Evolutionary conservation across 306 rosid genomes (phyloP), one percentile per base, ranked within the genome.

Genomic region (Luffa acutangula): DNA sequence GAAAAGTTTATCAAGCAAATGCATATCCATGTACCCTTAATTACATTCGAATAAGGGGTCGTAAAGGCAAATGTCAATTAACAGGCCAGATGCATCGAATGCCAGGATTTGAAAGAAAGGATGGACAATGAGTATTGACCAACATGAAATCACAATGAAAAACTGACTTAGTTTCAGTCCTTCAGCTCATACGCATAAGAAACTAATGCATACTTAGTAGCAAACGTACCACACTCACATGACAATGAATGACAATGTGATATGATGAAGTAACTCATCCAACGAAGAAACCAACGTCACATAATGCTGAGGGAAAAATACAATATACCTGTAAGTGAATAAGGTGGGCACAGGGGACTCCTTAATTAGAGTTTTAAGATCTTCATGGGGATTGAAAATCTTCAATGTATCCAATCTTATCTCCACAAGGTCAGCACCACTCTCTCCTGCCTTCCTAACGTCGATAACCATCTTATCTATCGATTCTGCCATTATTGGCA

Each of bases 371-470:
- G 81, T 49, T 75, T 79, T 84, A 42, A 91, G 84, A 77, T 89
- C 89, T n/a, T 83, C 79, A 36, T 9, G 33, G 41, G 85, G 86
- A 79, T 84, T 41, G 82, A 89, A 89, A 80, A 6, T 80, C 84
- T 89, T 87, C 84, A 91, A 79, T 72, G 81, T 80, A 83, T 89
- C 93, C 81, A 91, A 85, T 79, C 96, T 87, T 73, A 91, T 81
- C 87, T 91, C 96, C 60, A 89, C 92, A 82, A 91, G 84, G 83
- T 91, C 92, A 71, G 90, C 96, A 64, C 85, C 93, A 73, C 49
- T 48, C 37, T 83, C 73, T 75, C 85, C 87, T 9, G 93, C 93
- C 71, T 79, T 83, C 39, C 46, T 73, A 49, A 85, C 72, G 12
- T 87, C 80, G 72, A 81, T 65, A 62, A 82, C 43, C 96, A 91